Conservation (phyloP, 1,139 yeast species). For the Wickerhamomyces sp. region DNA sequence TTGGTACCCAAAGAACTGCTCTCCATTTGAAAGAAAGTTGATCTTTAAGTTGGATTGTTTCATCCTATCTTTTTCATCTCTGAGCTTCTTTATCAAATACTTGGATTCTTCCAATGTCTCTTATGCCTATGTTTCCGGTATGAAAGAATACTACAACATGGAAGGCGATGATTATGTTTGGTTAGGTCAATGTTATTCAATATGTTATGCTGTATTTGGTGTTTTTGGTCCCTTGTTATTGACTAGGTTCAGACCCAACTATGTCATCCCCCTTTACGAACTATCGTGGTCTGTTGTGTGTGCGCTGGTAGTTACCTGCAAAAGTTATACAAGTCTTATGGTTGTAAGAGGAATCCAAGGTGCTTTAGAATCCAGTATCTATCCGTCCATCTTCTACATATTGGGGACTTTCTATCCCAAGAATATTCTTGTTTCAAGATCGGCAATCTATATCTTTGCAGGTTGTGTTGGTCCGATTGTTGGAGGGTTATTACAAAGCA, state of each 20-base stretch:
- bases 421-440: conserved; percentile 34
- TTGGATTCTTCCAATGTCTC: conserved; percentile 42
- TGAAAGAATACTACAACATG: conserved; percentile 38
- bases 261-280: conserved; percentile 50
- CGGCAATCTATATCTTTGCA: conserved; percentile 34
- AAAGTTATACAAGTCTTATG: conserved; percentile 39
- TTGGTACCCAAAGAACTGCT: neutral
- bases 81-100: conserved; percentile 34
- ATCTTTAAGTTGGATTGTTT: neutral
- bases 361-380: conserved; percentile 48
- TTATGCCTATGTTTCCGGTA: conserved; percentile 35
- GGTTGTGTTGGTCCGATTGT: conserved; percentile 36
- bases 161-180: conserved; percentile 35
- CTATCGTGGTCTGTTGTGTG: conserved; percentile 41
- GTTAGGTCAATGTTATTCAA: conserved; percentile 25
- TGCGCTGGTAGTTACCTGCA: conserved; percentile 27
- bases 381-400: conserved; percentile 35
- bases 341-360: conserved; percentile 43
- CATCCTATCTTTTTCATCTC: conserved; percentile 15
- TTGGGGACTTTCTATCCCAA: conserved; percentile 32
- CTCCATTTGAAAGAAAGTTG: conserved; percentile 30
- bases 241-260: conserved; percentile 46
- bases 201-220: conserved; percentile 44
- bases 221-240: conserved; percentile 38
- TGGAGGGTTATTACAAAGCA: conserved; percentile 21